Base-by-base conservation (phyloP, 495 filamentous ascomycete genomes). In the Alectoria sarmentosa region DNA sequence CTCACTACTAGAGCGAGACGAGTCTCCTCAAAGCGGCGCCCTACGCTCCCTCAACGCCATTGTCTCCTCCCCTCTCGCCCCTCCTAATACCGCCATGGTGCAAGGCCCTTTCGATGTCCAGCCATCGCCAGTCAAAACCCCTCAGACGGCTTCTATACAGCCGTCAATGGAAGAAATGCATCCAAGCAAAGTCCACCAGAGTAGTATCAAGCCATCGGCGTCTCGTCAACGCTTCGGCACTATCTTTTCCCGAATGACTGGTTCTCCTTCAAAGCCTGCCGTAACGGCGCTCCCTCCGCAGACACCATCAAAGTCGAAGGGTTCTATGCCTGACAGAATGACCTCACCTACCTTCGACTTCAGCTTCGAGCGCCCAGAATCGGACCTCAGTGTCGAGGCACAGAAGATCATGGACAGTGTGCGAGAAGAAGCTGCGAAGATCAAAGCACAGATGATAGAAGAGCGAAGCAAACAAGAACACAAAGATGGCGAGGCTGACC, bases 381-480 rank as follows among this genome's bases (percentile, higher is more conserved):
- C 83, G 32, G 80, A 89, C 61, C 83, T 96, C 17, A 88, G 88
- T 61, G 80, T 84, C 15, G 86, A 88, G 54, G 88, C 92, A 6
- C 87, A 85, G 72, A 80, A 82, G 58, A 82, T 96, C 73, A 92
- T 94, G 88, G 83, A 88, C 36, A 86, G 86, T 52, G 76, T 90
- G 23, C 87, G 89, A 1, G 84, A 82, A 23, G 83, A 94, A 64
- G 88, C 86, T 7, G 81, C 78, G 17, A 80, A 80, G 46, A 87
- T 90, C 71, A 90, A 88, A 69, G 80, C 79, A 1, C 78, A 88
- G 42, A 79, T 93, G 73, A 69, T 76, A 38, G 80, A 82, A 21
- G 73, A 87, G 61, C 81, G 78, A 41, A 78, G 77, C 4, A 77
- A 76, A 44, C 74, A 84, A 58, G 75, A 76, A 11, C 32, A 68